Base-by-base conservation (phyloP, 148 eudicot species). In the Dianthus caryophyllus region DNA sequence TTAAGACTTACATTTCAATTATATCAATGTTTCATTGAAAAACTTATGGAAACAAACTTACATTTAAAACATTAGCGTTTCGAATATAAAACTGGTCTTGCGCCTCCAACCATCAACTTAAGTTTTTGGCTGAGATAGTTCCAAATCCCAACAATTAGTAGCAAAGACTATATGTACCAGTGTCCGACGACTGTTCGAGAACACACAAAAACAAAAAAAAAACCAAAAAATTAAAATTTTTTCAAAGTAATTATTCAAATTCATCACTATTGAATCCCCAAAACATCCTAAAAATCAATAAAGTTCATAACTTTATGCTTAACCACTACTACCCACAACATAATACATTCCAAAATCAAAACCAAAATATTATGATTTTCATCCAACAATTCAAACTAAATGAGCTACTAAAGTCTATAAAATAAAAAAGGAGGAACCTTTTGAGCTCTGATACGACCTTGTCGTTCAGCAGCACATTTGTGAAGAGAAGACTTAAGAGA, bases 371-470 rank as follows among this genome's bases (percentile, higher is more conserved):
- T 33, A 2, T 2, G 8, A 8, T 2, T 4, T 60, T 68, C 9
- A 44, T 0, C 21, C 10, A 10, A 6, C 1, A 61, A 71, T 22
- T 36, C 2, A 9, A 2, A 14, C 0, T 58, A 10, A 31, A 30
- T 31, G 12, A 58, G 15, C 13, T 16, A 8, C 20, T 36, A 39
- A 15, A 59, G 56, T 44, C 9, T 12, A n/a, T 13, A n/a, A n/a
- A n/a, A n/a, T n/a, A n/a, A 5, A 29, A 30, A 50, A 20, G 3
- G 54, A 65, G 8, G 9, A 62, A 88, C 97, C 96, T 88, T 81
- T 46, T 91, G 96, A 80, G 93, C 92, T 73, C 87, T 81, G 57
- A 88, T 86, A 17, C 97, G 96, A 55, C 96, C 97, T 78, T 87
- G 90, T 62, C 97, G 79, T 73, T 91, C 97, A 71, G 92, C 84